phyloP scores from a whole-genome alignment of 306 rosid species.

The Begonia peltatifolia region DNA sequence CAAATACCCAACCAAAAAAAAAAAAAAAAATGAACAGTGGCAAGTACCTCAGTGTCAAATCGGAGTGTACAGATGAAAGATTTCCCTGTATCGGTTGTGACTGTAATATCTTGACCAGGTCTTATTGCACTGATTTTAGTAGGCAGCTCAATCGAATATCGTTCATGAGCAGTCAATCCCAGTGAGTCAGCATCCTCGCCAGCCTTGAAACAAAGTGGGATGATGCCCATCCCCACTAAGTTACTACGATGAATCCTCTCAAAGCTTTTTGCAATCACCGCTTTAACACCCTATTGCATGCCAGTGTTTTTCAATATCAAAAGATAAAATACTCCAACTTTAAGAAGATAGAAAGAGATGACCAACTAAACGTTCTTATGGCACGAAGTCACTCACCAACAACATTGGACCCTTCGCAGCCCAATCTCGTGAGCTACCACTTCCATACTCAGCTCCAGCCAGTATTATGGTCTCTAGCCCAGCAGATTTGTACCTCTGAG shows the following conservation, averaged over 20 bases:
- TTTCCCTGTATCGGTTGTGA: conserved; percentile 53
- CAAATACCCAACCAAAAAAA: background rate
- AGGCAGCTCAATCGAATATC: conserved; percentile 63
- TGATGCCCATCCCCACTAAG: conserved; percentile 83
- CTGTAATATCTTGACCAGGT: conserved; percentile 73
- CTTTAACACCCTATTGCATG: conserved; percentile 56
- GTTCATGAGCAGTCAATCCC: conserved; percentile 67
- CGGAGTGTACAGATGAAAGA: conserved; percentile 47
- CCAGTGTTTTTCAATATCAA: background rate
- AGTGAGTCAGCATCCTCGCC: conserved; percentile 81
- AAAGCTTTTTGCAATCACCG: conserved; percentile 80
- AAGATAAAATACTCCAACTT: background rate
- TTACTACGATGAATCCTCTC: conserved; percentile 95
- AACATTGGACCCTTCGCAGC: conserved; percentile 89
- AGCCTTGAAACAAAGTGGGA: conserved; percentile 67
- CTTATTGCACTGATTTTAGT: conserved; percentile 44
- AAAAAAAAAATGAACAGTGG: background rate
- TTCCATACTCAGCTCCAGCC: conserved; percentile 86
- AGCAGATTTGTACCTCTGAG: conserved; percentile 60
- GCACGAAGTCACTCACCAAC: conserved; percentile 22
- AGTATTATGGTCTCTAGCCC: conserved; percentile 57
- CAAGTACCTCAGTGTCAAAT: conserved; percentile 75
- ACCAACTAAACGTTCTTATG: background rate
- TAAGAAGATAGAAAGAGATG: background rate
- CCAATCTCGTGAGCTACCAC: conserved; percentile 94